Base-by-base conservation (phyloP, 2,329 filamentous ascomycete genomes). In the Chalara sp. region DNA sequence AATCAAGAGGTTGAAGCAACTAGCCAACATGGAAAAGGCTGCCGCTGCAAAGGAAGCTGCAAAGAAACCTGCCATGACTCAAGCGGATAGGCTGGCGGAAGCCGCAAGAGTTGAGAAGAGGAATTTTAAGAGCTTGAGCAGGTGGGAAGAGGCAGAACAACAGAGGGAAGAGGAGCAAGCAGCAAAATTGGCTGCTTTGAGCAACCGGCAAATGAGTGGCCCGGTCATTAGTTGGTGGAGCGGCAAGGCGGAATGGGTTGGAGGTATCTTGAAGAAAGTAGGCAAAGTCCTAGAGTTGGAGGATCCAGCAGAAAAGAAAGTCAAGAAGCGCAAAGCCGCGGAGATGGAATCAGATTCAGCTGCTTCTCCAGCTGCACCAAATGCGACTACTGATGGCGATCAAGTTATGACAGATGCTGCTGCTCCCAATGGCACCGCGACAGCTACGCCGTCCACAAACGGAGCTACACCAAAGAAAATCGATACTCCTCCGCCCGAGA, bases 141-240 rank as follows among this genome's bases (percentile, higher is more conserved):
- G 89, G 50, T 97, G 92, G 91, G 91, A 97, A 67, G 86, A 89
- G 67, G 88, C 89, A 6, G 93, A 99, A 70, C 90, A 89, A 69
- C 83, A 86, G 65, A 83, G 92, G 52, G 87, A 91, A 58, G 89
- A 92, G 61, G 87, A 95, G 63, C 80, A 92, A 54, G 80, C 83
- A 56, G 86, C 84, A 40, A 92, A 87, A 69, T 75, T 97, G 45
- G 90, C 92, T 39, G 93, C 92, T 11, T 74, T 97, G 59, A 87
- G 95, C 62, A 89, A 90, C 65, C 82, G 91, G 46, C 89, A 87
- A 47, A 77, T 97, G 6, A 84, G 92, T 49, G 93, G 93, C 0
- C 89, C 93, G 0, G 89, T 96, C 8, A 84, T 96, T 41, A 89
- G 88, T 2, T 92, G 87, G 67, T 96, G 91, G 86, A 97, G 91